Evolutionary conservation across 1,139 yeast species (phyloP).

Genomic region (Candida neerlandica): DNA sequence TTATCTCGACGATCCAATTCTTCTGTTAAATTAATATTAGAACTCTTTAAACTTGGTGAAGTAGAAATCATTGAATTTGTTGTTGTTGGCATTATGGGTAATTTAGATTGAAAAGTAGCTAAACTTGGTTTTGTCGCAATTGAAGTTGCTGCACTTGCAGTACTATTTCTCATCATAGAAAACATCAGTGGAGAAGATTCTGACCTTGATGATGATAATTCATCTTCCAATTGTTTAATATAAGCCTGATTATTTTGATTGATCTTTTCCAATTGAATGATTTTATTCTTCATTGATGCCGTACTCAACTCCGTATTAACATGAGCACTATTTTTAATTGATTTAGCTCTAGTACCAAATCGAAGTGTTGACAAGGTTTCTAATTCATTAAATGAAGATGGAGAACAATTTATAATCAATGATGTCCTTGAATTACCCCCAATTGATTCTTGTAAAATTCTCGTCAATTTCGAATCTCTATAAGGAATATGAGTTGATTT

Average conservation of each 20-base stretch:
- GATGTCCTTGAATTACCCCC: constrained; percentile 89
- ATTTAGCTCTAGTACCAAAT: constrained; percentile 80
- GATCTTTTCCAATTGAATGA: constrained; percentile 50
- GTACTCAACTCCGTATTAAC: constrained; percentile 70
- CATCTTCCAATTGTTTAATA: constrained; percentile 53
- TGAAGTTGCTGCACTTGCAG: constrained; percentile 4
- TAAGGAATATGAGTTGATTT: constrained; percentile 72
- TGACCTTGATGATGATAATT: constrained; percentile 21
- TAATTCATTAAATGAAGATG: constrained; percentile 57
- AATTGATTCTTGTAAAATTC: constrained; percentile 76
- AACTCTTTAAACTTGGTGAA: neutral
- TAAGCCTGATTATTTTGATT: constrained; percentile 48
- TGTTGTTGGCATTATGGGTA: constrained; percentile 9
- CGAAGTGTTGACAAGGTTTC: constrained; percentile 80
- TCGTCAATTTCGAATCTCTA: constrained; percentile 79
- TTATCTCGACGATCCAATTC: constrained; percentile 38
- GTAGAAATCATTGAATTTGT: constrained; percentile 3
- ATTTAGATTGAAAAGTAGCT: constrained; percentile 7
- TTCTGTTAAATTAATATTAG: constrained; percentile 6
- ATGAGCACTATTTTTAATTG: constrained; percentile 67
- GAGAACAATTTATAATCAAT: constrained; percentile 77
- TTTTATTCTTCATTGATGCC: constrained; percentile 51
- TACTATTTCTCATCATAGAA: constrained; percentile 7
- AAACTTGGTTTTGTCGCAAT: constrained; percentile 8
- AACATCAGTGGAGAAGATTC: constrained; percentile 9